phyloP scores from a whole-genome alignment of 1,284 basidiomycete genomes.

The Polyporus tsugae region DNA sequence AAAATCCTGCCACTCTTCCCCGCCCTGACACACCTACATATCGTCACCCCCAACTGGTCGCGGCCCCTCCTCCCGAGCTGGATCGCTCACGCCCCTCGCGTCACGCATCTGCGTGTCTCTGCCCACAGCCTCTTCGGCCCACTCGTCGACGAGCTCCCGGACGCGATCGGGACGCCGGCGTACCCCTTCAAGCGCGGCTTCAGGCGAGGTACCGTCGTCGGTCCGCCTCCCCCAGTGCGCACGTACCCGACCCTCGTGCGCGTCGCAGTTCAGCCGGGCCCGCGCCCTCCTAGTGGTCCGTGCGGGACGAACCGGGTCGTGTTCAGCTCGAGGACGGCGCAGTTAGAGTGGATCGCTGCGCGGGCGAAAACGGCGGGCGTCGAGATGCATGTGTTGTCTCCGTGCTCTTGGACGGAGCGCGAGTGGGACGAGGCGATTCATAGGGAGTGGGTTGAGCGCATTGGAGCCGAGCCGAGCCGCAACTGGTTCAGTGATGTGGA shows the following conservation, averaged over 20 bases:
- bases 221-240: background rate
- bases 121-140: background rate
- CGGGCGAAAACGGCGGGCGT: background rate
- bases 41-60: background rate
- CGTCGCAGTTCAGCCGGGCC: conserved; percentile 9
- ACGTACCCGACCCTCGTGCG: conserved; percentile 10
- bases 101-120: conserved; percentile 16
- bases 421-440: background rate
- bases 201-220: background rate
- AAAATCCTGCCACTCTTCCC: conserved; percentile 11
- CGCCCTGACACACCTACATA: conserved; percentile 17
- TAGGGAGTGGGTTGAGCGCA: background rate
- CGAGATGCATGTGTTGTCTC: background rate
- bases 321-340: background rate
- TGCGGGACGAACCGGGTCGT: background rate
- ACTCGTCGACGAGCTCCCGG: conserved; percentile 1
- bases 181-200: background rate
- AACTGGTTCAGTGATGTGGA: conserved; percentile 1
- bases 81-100: conserved; percentile 12
- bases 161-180: background rate
- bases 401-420: background rate
- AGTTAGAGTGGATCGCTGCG: background rate
- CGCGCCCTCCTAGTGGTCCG: background rate
- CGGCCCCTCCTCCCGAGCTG: background rate
- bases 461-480: background rate